Evolutionary conservation across 140 eudicot genomes (phyloP).

Genomic region (Senecio squalidus): DNA sequence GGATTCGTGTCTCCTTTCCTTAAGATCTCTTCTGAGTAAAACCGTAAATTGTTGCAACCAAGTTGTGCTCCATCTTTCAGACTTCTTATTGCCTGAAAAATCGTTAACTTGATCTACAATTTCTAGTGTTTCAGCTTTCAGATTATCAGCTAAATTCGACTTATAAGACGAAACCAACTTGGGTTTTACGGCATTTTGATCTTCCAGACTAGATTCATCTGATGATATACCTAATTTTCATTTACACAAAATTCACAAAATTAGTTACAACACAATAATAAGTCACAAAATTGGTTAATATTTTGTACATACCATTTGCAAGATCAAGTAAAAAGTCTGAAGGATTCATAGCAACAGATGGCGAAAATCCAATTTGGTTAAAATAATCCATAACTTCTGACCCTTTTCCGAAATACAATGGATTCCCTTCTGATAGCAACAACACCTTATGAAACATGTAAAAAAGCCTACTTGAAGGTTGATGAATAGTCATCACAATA

Average conservation of each 20-base stretch:
- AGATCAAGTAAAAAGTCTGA: slow-evolving; percentile 77
- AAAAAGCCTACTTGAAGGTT: slow-evolving; percentile 84
- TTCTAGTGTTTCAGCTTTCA: slow-evolving; percentile 30
- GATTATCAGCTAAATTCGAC: too few relatives aligned
- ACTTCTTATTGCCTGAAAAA: slow-evolving; percentile 24
- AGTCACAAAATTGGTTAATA: neutral
- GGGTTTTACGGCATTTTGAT: slow-evolving; percentile 41
- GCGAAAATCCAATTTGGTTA: slow-evolving; percentile 42
- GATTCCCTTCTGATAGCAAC: slow-evolving; percentile 64
- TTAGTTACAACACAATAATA: neutral
- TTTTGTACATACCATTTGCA: slow-evolving; percentile 55
- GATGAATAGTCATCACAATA: slow-evolving; percentile 73
- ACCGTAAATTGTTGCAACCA: slow-evolving; percentile 75
- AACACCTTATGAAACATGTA: slow-evolving; percentile 86
- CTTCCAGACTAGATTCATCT: slow-evolving; percentile 48
- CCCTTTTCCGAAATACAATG: slow-evolving; percentile 64
- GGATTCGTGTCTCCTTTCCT: slow-evolving; percentile 69
- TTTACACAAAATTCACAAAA: neutral
- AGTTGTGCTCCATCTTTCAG: too few relatives aligned
- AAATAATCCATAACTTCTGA: slow-evolving; percentile 52
- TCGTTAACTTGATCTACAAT: slow-evolving; percentile 4
- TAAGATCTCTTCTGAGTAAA: slow-evolving; percentile 59
- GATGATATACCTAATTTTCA: slow-evolving; percentile 40
- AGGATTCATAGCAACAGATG: slow-evolving; percentile 73
- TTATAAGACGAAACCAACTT: slow-evolving; percentile 40